Evolutionary conservation across 192 early-diverging fungal genomes (phyloP), one percentile per base, ranked within the genome.

Genomic region (Paraglomus brasilianum): DNA sequence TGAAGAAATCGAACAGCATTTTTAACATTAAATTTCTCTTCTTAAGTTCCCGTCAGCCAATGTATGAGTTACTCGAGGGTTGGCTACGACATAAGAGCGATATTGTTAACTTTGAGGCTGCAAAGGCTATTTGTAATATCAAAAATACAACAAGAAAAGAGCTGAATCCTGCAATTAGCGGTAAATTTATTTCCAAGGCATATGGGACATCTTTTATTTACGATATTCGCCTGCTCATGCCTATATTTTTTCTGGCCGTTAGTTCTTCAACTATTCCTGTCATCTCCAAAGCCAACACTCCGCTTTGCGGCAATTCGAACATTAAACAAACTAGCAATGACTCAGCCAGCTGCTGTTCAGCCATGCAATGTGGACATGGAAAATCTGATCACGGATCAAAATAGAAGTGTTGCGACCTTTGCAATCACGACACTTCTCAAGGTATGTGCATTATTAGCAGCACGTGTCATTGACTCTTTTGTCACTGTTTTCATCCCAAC

Each of bases 291-390:
- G 73, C 87, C 92, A 11, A 93, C 93, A 4, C 82, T 97, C 74
- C 87, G 93, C 55, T 99, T 99, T 82, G 94, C 97, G 1, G 95
- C 96, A 48, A 97, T 99, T 62, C 89, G 97, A 59, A 98, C 95
- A 10, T 82, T 99, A n/a, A 98, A 96, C 76, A 85, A 87, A 68
- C 80, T 99, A 46, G 92, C 97, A 5, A 81, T 93, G 80, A 89
- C 87, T n/a, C 87, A 96, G 51, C 93, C 97, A 1, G 83, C 85
- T 47, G 92, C 93, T 15, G 96, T 99, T 45, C 82, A 88, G 44
- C 92, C 92, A 4, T 98, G 97, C 84, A 99, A 99, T 75, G 79
- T 97, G 57, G 97, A 99, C 79, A 97, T 99, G 89, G 97, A 99
- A 77, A 93, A 91, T 68, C 82, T 98, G 65, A 94, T 99, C 62